Percentiles rank a stretch among this genome's conserved stretches.
Conservation (phyloP, 495 filamentous ascomycete genomes). For the Aspergillus heteromorphus region DNA sequence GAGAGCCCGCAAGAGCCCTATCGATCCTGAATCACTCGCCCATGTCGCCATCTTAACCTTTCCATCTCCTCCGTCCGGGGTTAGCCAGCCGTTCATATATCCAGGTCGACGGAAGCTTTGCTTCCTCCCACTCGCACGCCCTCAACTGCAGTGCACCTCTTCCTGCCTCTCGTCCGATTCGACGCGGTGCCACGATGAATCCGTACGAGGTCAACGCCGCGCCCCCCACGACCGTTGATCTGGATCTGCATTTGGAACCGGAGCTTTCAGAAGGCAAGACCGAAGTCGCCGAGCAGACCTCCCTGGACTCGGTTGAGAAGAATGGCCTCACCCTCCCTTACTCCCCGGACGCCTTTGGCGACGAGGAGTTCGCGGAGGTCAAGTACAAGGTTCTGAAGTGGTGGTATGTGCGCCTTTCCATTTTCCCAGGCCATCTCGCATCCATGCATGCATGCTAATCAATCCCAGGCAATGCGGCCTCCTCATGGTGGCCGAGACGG, state of each 20-base stretch:
- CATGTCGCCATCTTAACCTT: neutral
- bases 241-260: no score
- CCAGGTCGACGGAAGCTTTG: neutral
- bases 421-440: no score
- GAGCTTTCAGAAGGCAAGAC: conserved; percentile 9
- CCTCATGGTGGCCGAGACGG: conserved; percentile 68
- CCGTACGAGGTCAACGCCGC: conserved; percentile 7
- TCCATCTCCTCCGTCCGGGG: neutral
- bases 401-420: no score
- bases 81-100: neutral
- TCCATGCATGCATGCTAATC: no score
- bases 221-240: conserved; percentile 8
- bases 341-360: conserved; percentile 34
- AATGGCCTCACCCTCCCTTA: conserved; percentile 11
- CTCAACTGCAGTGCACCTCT: neutral
- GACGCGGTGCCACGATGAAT: conserved; percentile 7
- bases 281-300: conserved; percentile 4
- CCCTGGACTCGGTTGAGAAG: conserved; percentile 18
- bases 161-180: neutral
- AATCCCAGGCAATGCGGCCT: conserved; percentile 40
- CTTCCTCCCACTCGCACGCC: neutral
- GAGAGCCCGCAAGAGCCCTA: no score
- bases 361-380: conserved; percentile 36
- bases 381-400: conserved; percentile 39
- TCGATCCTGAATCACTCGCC: no score